Percentiles rank a stretch among this genome's conserved stretches.
Evolutionary conservation across 106 monocot species (phyloP).

Genomic region (Agapanthus africanus): DNA sequence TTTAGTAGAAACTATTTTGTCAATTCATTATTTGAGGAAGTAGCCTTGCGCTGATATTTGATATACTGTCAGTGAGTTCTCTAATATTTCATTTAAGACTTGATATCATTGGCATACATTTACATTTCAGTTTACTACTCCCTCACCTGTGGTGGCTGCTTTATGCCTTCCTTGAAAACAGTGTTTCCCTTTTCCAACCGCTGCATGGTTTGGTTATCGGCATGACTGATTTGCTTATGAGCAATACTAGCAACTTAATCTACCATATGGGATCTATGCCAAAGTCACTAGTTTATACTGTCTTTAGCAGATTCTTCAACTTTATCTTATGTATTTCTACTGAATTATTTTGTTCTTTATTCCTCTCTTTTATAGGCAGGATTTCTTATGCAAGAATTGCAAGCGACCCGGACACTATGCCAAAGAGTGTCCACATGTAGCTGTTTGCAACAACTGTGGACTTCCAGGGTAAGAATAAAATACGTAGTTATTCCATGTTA

Average conservation of each 20-base stretch:
- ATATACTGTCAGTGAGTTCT: not conserved
- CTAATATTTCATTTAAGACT: no score
- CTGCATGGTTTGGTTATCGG: not conserved
- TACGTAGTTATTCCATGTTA: not conserved
- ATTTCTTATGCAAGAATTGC: constrained; percentile 69
- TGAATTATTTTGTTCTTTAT: not conserved
- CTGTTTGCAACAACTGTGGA: no score
- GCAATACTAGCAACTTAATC: not conserved
- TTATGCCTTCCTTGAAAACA: not conserved
- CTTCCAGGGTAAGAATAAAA: constrained; percentile 64
- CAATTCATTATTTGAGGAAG: not conserved
- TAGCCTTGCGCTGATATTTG: not conserved
- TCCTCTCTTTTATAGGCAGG: constrained; percentile 15
- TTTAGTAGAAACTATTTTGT: not conserved
- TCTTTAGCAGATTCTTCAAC: no score
- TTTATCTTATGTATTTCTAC: no score
- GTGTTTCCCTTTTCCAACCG: not conserved
- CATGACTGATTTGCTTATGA: not conserved
- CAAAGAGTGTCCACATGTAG: no score
- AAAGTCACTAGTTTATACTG: no score
- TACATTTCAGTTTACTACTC: not conserved
- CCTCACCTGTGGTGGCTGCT: not conserved
- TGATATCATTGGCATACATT: not conserved
- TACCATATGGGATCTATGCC: not conserved
- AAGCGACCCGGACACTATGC: no score